phyloP scores from a whole-genome alignment of 1,284 basidiomycete species.

The Fomitopsis schrenkii region DNA sequence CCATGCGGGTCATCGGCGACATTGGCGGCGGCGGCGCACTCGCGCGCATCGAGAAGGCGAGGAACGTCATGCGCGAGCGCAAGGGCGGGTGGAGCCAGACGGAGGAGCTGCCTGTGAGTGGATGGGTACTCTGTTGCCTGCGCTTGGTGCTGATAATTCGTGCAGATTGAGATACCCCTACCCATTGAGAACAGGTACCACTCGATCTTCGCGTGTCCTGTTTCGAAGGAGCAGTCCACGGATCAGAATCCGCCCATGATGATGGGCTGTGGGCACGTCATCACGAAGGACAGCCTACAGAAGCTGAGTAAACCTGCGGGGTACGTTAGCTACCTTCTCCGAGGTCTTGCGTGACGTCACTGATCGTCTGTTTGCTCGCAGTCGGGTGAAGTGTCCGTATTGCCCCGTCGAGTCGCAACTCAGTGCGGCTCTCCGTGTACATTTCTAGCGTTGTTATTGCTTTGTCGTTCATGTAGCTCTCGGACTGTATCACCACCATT shows the following conservation, averaged over 20 bases:
- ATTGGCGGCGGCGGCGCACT: constrained; percentile 89
- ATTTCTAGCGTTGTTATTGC: constrained; percentile 50
- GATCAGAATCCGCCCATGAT: constrained; percentile 96
- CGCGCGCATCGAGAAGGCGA: constrained; percentile 87
- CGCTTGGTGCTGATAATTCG: neutral
- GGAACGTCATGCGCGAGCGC: constrained; percentile 87
- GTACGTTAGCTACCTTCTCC: constrained; percentile 44
- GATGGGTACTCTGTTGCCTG: constrained; percentile 17
- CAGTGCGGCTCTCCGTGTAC: constrained; percentile 58
- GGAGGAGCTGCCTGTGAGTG: constrained; percentile 75
- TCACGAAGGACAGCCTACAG: constrained; percentile 83
- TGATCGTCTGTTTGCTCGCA: constrained; percentile 25
- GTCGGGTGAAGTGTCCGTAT: constrained; percentile 86
- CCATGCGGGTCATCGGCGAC: constrained; percentile 83
- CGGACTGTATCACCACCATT: constrained; percentile 4
- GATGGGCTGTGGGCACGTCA: constrained; percentile 93
- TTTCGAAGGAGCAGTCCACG: constrained; percentile 95
- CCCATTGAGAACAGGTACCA: constrained; percentile 88
- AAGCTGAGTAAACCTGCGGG: constrained; percentile 84
- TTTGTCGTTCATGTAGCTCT: neutral
- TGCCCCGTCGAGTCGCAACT: constrained; percentile 76
- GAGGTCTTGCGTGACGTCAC: neutral
- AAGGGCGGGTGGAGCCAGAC: constrained; percentile 90
- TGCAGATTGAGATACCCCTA: constrained; percentile 90
- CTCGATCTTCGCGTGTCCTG: constrained; percentile 96